Conservation (phyloP, 2,329 filamentous ascomycete species). For the Pezicula radicicola region DNA sequence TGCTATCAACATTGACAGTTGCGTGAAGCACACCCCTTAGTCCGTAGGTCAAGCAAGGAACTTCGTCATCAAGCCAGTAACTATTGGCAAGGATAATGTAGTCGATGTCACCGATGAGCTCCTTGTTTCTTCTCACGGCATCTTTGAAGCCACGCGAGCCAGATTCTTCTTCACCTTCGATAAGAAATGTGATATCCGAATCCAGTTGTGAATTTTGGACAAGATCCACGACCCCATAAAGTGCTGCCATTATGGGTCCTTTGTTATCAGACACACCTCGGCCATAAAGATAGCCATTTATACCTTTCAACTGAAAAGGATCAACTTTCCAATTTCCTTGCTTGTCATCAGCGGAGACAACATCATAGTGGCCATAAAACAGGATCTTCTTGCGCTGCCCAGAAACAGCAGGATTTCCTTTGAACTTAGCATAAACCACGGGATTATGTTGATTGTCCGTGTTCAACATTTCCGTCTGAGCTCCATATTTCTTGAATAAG, state of each 20-base stretch:
- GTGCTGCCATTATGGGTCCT: constrained; percentile 87
- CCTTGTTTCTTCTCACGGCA: constrained; percentile 75
- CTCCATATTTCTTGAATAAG: constrained; percentile 89
- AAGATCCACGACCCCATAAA: constrained; percentile 90
- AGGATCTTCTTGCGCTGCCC: constrained; percentile 78
- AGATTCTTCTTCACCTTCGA: constrained; percentile 95
- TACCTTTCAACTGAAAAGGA: constrained; percentile 84
- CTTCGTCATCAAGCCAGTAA: constrained; percentile 96
- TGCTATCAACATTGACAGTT: constrained; percentile 82
- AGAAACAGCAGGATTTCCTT: constrained; percentile 65
- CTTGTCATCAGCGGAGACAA: constrained; percentile 84
- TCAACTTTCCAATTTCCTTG: constrained; percentile 82
- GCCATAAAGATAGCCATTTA: constrained; percentile 91
- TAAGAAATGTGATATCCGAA: constrained; percentile 88
- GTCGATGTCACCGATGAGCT: constrained; percentile 84
- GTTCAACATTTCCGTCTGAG: constrained; percentile 85
- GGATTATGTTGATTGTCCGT: constrained; percentile 77
- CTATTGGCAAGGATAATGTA: constrained; percentile 96
- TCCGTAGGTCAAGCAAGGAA: constrained; percentile 93
- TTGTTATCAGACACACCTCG: constrained; percentile 98
- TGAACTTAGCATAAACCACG: constrained; percentile 88
- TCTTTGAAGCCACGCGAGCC: constrained; percentile 89
- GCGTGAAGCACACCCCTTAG: constrained; percentile 91
- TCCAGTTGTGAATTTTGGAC: constrained; percentile 78
- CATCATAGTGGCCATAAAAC: constrained; percentile 98